Evolutionary conservation across 1,284 basidiomycete species (phyloP).

Genomic region (Trichosporon sp.): DNA sequence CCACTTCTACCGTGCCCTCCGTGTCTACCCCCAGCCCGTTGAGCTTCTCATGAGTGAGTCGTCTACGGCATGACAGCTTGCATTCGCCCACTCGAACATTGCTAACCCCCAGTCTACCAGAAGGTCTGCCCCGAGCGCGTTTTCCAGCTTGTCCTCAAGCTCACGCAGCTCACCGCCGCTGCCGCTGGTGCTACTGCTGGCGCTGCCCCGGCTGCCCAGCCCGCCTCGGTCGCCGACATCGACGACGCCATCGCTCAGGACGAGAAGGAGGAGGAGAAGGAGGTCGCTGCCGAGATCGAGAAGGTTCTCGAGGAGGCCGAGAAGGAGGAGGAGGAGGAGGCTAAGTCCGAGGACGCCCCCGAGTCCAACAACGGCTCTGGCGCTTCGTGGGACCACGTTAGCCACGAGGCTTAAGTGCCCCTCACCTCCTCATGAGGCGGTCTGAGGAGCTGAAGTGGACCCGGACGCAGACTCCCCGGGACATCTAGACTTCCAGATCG

Average conservation of each 20-base stretch:
- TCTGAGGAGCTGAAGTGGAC: neutral
- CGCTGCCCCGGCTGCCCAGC: constrained; percentile 11
- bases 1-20: constrained; percentile 88
- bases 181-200: constrained; percentile 25
- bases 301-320: constrained; percentile 24
- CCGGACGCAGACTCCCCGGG: neutral
- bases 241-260: constrained; percentile 23
- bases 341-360: constrained; percentile 21
- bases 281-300: constrained; percentile 22
- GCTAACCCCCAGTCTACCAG: constrained; percentile 67
- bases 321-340: constrained; percentile 22
- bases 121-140: constrained; percentile 84
- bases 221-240: constrained; percentile 22
- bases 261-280: constrained; percentile 19
- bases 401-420: constrained; percentile 26
- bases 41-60: constrained; percentile 75
- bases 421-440: neutral
- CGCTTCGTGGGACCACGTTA: constrained; percentile 32
- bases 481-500: too few species aligned
- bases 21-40: constrained; percentile 89
- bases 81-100: too few species aligned
- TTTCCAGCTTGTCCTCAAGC: constrained; percentile 86
- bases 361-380: constrained; percentile 29
- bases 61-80: neutral
- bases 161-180: constrained; percentile 61